These are phyloP conservation scores for Tulasnella sp. DNA, from an alignment of 768 basidiomycete species.

Conservation along the genomic window DNA sequence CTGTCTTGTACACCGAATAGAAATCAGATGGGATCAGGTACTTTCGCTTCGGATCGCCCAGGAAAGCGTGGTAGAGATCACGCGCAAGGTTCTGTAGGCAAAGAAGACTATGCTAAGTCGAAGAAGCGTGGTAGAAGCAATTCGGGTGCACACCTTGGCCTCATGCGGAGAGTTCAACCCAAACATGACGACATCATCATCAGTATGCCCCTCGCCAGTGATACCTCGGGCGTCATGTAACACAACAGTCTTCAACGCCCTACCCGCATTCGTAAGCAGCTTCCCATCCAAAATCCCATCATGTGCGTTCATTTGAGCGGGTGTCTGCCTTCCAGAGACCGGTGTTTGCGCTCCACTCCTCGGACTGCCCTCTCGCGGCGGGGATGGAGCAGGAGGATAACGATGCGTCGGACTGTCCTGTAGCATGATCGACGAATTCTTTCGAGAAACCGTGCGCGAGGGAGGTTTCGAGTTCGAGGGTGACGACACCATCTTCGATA, in stretches of 20 bases:
- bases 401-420: constrained; percentile 5
- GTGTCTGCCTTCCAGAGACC: background rate
- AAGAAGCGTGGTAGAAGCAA: background rate
- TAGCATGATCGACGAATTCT: constrained; percentile 4
- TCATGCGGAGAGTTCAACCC: constrained; percentile 44
- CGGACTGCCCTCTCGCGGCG: too few species aligned
- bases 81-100: constrained; percentile 50
- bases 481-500: too few species aligned
- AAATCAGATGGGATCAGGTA: constrained; percentile 64
- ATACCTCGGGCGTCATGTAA: constrained; percentile 70
- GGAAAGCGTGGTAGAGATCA: constrained; percentile 50
- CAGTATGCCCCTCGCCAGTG: constrained; percentile 37
- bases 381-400: background rate
- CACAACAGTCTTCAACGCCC: constrained; percentile 54
- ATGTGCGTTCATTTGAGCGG: background rate
- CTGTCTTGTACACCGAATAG: constrained; percentile 52
- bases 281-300: background rate
- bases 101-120: background rate
- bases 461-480: too few species aligned
- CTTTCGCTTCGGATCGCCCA: constrained; percentile 37
- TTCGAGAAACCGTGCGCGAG: background rate
- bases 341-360: too few species aligned
- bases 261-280: constrained; percentile 39
- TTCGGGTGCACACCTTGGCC: constrained; percentile 43
- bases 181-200: constrained; percentile 16